Percentiles rank a stretch among this genome's conserved stretches.
phyloP scores from a whole-genome alignment of 164 flowering plant genomes.

The Dillenia turbinata region DNA sequence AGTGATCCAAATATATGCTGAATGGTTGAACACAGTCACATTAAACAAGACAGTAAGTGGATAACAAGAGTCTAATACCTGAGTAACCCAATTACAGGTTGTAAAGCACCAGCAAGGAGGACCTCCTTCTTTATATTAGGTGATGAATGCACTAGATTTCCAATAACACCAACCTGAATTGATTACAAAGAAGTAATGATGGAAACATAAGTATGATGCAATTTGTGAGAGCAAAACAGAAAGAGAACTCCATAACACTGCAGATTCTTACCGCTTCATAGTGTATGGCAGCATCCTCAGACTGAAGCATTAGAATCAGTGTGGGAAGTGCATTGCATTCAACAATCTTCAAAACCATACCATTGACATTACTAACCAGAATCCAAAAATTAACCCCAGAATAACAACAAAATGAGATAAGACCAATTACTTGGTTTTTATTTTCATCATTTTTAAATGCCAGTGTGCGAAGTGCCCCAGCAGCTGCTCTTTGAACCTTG shows the following conservation, averaged over 20 bases:
- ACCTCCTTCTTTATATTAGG: constrained; percentile 95
- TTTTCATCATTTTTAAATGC: constrained; percentile 99
- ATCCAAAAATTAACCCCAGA: constrained; percentile 5
- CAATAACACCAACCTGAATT: constrained; percentile 94
- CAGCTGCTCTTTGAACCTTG: constrained; percentile 98
- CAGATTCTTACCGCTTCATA: constrained; percentile 80
- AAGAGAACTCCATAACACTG: too few species aligned
- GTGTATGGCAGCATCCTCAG: constrained; percentile 94
- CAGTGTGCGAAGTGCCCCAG: constrained; percentile 92
- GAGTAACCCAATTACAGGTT: constrained; percentile 91
- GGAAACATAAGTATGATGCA: too few species aligned
- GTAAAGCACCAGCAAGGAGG: constrained; percentile 93
- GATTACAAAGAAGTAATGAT: not conserved
- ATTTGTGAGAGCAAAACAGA: too few species aligned
- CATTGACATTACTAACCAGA: not conserved
- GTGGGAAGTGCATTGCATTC: constrained; percentile 98
- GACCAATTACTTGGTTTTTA: constrained; percentile 70
- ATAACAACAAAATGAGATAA: not conserved
- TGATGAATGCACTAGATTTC: constrained; percentile 97
- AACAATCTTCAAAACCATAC: constrained; percentile 62
- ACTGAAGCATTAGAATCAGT: constrained; percentile 85
- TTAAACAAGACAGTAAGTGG: not conserved
- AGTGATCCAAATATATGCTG: not conserved
- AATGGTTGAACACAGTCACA: not conserved
- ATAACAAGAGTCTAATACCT: constrained; percentile 37